Base-by-base conservation (phyloP, 768 basidiomycete species). In the Crassisporium funariophilum region DNA sequence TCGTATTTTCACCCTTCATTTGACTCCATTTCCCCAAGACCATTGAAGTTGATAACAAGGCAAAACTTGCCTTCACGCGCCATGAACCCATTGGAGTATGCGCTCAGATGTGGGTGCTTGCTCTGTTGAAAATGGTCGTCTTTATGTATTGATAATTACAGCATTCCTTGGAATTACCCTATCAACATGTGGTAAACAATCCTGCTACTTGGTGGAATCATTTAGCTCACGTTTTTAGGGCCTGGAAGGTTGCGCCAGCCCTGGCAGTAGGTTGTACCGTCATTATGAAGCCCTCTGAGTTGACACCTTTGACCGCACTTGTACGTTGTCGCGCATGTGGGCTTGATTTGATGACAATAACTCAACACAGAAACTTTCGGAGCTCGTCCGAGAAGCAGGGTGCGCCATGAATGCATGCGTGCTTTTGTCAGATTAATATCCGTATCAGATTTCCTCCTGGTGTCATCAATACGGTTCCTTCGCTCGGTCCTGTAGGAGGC, bases 51-150 rank as follows among this genome's bases (percentile, higher is more conserved):
- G 84, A 91, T 60, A 86, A 86, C 64, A 83, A 81, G 61, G 73
- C 70, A 39, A 97, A 95, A 68, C 69, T 90, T 44, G 90, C 88
- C 4, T 93, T 89, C 68, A 94, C 92, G 6, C 80, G 82, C 25
- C 87, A 88, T 59, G 93, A 95, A 37, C 92, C 94, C 15, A 85
- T 95, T 53, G 93, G 94, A n/a, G 93, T 95, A 22, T 92, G 90
- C 60, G 93, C 88, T 2, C 95, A 97, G 66, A 95, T 91, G 89
- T 90, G 59, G 46, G 75, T 61, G 13, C 13, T 19, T 41, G 36
- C 12, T 21, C 33, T 40, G 41, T 16, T 24, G 27, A 23, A 13
- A 37, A 43, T 27, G 17, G 20, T 33, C 41, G 22, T 2, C 44
- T 57, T 23, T 50, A 22, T 35, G 47, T 19, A 45, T 41, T 41